Evolutionary conservation across 139 green algal species (phyloP).

Genomic region (Nannochloris sp.): DNA sequence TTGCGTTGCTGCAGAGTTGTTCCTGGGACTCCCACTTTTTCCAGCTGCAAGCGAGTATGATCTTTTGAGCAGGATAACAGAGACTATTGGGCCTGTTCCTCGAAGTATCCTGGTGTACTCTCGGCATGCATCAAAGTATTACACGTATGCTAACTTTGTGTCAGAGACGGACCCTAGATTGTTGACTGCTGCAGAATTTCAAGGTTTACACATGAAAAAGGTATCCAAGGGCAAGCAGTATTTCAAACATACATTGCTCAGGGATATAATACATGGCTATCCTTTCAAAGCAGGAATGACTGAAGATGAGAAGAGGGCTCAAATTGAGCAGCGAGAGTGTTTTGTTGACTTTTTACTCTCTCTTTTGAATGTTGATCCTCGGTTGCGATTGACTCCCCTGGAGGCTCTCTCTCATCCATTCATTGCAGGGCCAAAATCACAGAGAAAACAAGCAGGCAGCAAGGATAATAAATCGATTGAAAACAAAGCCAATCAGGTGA

Average conservation of each 20-base stretch:
- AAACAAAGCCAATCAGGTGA: too few relatives aligned
- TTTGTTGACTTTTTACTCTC: constrained; percentile 78
- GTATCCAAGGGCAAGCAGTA: constrained; percentile 75
- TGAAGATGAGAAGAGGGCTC: constrained; percentile 34
- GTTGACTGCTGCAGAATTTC: constrained; percentile 55
- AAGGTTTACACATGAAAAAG: constrained; percentile 32
- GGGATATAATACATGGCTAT: constrained; percentile 74
- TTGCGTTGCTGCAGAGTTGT: constrained; percentile 60
- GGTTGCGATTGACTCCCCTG: constrained; percentile 41
- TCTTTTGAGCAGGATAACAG: constrained; percentile 76
- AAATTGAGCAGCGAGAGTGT: constrained; percentile 33
- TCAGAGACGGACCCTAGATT: constrained; percentile 26
- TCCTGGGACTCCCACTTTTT: constrained; percentile 81
- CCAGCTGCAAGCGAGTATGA: constrained; percentile 87
- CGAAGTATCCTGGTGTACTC: constrained; percentile 49
- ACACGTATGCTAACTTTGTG: constrained; percentile 20
- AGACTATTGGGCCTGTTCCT: constrained; percentile 70
- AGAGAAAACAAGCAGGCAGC: constrained; percentile 22
- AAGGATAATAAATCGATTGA: too few relatives aligned
- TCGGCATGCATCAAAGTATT: constrained; percentile 73
- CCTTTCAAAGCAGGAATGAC: constrained; percentile 37
- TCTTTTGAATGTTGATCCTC: constrained; percentile 62
- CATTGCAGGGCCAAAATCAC: constrained; percentile 67
- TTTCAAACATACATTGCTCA: constrained; percentile 67
- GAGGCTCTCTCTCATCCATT: constrained; percentile 85